phyloP scores from a whole-genome alignment of 495 filamentous ascomycete genomes.

The Aspergillus baeticus region DNA sequence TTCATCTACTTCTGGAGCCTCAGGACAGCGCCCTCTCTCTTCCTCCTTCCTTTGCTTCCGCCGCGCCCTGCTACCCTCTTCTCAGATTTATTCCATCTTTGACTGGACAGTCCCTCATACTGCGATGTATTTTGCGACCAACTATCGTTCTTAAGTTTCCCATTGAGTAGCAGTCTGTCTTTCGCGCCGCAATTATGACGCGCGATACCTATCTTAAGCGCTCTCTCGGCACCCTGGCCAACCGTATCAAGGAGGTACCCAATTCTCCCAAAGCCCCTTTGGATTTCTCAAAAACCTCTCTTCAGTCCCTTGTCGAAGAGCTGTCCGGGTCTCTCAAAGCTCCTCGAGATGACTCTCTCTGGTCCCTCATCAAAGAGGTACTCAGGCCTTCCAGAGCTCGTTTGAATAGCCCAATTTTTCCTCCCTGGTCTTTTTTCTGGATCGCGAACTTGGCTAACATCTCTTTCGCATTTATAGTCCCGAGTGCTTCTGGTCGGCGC shows the following conservation, averaged over 20 bases:
- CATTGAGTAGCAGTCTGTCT: constrained; percentile 7
- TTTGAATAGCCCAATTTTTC: neutral
- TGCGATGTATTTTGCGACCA: constrained; percentile 20
- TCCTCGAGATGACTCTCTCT: too few species aligned
- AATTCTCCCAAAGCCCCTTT: neutral
- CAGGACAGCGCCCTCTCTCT: constrained; percentile 19
- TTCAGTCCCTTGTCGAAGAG: too few species aligned
- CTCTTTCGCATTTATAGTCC: constrained; percentile 51
- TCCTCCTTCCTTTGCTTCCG: constrained; percentile 16
- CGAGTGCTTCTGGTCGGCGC: constrained; percentile 93
- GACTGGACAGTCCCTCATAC: neutral
- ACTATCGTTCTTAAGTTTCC: constrained; percentile 1
- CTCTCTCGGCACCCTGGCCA: constrained; percentile 61
- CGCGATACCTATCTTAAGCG: constrained; percentile 58
- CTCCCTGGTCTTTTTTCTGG: neutral
- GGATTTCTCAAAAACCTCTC: neutral
- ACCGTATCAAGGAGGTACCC: constrained; percentile 63
- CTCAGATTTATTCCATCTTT: neutral
- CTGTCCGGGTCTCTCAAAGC: too few species aligned
- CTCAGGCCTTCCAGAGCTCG: neutral
- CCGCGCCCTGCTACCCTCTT: constrained; percentile 2
- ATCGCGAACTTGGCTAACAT: constrained; percentile 15
- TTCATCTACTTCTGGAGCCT: constrained; percentile 14
- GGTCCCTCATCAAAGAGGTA: too few species aligned
- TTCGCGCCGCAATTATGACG: constrained; percentile 37